A percentile compares a stretch with the other conserved stretches of the same genome.
Conservation (phyloP, 208 protist genomes). For the Angomonas deanei region DNA sequence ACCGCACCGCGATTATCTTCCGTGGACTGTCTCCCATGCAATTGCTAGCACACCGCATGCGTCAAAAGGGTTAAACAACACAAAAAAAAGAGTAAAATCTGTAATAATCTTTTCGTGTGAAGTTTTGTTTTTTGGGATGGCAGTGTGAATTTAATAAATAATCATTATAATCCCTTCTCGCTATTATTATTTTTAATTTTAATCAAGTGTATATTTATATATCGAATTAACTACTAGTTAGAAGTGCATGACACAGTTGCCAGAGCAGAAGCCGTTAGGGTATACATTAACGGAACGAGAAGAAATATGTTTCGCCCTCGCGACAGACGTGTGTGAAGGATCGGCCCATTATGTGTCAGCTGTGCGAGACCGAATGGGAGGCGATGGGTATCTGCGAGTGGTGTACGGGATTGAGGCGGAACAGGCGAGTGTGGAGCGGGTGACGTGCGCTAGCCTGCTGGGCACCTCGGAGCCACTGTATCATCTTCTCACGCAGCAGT, state of each 20-base stretch:
- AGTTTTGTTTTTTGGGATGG: background rate
- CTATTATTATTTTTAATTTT: background rate
- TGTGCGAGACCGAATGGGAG: slow-evolving; percentile 2
- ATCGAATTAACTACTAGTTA: background rate
- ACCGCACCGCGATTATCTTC: slow-evolving; percentile 76
- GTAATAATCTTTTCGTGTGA: too few species aligned
- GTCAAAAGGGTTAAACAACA: slow-evolving; percentile 6
- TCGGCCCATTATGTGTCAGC: slow-evolving; percentile 13
- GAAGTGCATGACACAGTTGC: background rate
- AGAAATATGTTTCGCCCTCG: slow-evolving; percentile 10
- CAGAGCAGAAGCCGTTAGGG: background rate
- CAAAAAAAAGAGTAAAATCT: background rate
- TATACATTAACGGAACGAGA: slow-evolving; percentile 6
- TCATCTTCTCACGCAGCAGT: background rate
- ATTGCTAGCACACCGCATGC: slow-evolving; percentile 41
- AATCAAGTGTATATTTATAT: background rate
- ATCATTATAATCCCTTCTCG: slow-evolving; percentile 3
- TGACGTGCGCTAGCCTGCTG: slow-evolving; percentile 1
- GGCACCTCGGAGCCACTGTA: background rate
- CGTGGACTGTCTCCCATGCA: slow-evolving; percentile 76
- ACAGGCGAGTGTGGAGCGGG: slow-evolving; percentile 15
- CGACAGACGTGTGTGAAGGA: slow-evolving; percentile 15
- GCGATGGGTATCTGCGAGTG: slow-evolving; percentile 23
- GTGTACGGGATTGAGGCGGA: slow-evolving; percentile 17
- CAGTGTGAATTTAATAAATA: background rate